Conservation (phyloP, 2,329 filamentous ascomycete genomes). For the Neofusicoccum sp. region DNA sequence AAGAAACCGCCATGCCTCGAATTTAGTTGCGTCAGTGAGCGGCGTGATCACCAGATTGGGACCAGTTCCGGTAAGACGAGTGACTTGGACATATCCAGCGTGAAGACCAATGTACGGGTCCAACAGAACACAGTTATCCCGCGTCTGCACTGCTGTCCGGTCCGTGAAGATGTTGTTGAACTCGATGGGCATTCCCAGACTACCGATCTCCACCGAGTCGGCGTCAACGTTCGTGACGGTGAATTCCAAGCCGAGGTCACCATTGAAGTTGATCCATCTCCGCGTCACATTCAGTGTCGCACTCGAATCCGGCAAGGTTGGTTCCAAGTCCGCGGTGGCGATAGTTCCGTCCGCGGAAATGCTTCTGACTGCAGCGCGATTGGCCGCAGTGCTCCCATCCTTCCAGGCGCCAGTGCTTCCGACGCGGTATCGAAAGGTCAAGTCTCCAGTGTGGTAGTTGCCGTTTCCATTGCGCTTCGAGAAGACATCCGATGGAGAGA, state of each 20-base stretch:
- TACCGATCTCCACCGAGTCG: slow-evolving; percentile 52
- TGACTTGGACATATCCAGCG: slow-evolving; percentile 57
- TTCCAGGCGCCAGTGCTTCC: slow-evolving; percentile 44
- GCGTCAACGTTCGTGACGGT: slow-evolving; percentile 49
- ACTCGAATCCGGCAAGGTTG: slow-evolving; percentile 42
- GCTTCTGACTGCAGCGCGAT: slow-evolving; percentile 39
- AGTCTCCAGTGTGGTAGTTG: slow-evolving; percentile 59
- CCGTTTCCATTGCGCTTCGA: slow-evolving; percentile 48
- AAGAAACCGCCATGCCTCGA: slow-evolving; percentile 58
- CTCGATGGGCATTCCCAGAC: slow-evolving; percentile 58
- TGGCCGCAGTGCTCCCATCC: slow-evolving; percentile 46
- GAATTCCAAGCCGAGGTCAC: slow-evolving; percentile 53
- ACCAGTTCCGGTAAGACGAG: slow-evolving; percentile 53
- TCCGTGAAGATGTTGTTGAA: slow-evolving; percentile 63
- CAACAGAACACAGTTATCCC: slow-evolving; percentile 53
- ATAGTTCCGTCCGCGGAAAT: slow-evolving; percentile 29
- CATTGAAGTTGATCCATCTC: slow-evolving; percentile 50
- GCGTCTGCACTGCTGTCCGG: slow-evolving; percentile 49
- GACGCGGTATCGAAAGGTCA: slow-evolving; percentile 56
- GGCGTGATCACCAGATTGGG: slow-evolving; percentile 56
- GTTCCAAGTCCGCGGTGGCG: slow-evolving; percentile 41
- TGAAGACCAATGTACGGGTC: slow-evolving; percentile 62
- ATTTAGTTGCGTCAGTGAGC: slow-evolving; percentile 44
- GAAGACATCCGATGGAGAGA: slow-evolving; percentile 55
- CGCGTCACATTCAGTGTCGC: slow-evolving; percentile 49